Percentiles rank a stretch among this genome's conserved stretches.
These are phyloP conservation scores for Fagus sylvatica DNA, from an alignment of 306 rosid species.

Conservation along the genomic window DNA sequence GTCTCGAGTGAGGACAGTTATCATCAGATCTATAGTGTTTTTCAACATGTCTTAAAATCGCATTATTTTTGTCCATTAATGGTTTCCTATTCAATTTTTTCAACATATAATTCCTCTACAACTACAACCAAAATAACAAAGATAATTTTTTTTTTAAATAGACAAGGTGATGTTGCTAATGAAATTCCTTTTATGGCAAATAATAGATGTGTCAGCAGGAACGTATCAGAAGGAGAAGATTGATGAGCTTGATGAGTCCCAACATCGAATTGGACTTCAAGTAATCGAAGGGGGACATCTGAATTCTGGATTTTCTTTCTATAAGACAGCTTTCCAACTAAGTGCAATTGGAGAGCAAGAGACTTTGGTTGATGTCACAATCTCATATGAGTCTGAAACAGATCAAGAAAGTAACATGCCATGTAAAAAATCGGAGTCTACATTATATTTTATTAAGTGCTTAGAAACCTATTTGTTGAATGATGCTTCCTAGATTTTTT, in stretches of 20 bases:
- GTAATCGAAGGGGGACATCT: constrained; percentile 61
- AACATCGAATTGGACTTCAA: constrained; percentile 50
- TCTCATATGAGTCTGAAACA: constrained; percentile 44
- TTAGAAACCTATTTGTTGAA: constrained; percentile 41
- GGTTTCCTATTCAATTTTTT: too few species aligned
- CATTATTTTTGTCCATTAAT: too few species aligned
- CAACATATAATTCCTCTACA: too few species aligned
- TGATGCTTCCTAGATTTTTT: not conserved
- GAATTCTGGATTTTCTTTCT: constrained; percentile 51
- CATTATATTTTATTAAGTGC: constrained; percentile 37
- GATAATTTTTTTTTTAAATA: too few species aligned
- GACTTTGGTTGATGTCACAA: constrained; percentile 50
- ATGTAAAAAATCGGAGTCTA: constrained; percentile 28
- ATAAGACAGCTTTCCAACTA: constrained; percentile 48
- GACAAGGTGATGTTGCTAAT: too few species aligned
- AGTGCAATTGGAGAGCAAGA: constrained; percentile 25
- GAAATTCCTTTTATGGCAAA: not conserved
- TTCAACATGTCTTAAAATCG: too few species aligned
- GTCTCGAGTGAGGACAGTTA: too few species aligned
- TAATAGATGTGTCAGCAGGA: too few species aligned
- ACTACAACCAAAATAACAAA: too few species aligned
- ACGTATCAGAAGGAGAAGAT: constrained; percentile 53
- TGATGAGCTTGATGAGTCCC: constrained; percentile 46
- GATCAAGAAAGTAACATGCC: constrained; percentile 33
- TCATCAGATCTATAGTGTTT: too few species aligned